These are phyloP conservation scores for Ettlia oleoabundans DNA, from an alignment of 139 green algal species.

Conservation along the genomic window DNA sequence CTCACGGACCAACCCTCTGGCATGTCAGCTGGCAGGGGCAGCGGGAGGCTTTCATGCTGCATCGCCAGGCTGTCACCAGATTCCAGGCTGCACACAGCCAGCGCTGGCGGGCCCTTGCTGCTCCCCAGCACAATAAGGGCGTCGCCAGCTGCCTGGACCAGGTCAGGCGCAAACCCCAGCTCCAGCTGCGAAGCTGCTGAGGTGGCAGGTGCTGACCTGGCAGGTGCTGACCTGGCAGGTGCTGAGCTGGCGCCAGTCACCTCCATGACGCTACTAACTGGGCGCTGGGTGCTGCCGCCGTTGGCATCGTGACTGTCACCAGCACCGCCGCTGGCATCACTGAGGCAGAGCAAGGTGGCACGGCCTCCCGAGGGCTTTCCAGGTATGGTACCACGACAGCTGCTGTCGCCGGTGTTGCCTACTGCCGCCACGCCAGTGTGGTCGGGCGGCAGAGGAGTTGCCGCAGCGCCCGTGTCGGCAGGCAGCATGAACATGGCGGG, in stretches of 20 bases:
- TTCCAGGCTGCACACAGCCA: neutral
- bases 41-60: no score
- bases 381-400: no score
- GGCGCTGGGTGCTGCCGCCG: no score
- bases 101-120: neutral
- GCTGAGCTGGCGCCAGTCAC: no score
- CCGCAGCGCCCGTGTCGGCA: neutral
- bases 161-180: neutral
- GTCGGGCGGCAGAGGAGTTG: neutral
- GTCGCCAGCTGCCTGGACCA: neutral
- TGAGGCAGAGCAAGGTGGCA: no score
- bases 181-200: neutral
- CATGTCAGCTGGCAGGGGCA: neutral
- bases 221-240: no score
- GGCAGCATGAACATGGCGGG: conserved; percentile 2
- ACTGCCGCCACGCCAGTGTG: neutral
- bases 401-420: neutral
- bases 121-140: neutral
- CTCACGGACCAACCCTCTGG: neutral
- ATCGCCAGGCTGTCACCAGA: neutral
- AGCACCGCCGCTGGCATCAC: no score
- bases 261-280: no score
- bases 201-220: no score
- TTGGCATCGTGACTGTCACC: no score
- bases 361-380: no score